Evolutionary conservation across 306 rosid genomes (phyloP), one percentile per base, ranked within the genome.

Genomic region (Corylus heterophylla): DNA sequence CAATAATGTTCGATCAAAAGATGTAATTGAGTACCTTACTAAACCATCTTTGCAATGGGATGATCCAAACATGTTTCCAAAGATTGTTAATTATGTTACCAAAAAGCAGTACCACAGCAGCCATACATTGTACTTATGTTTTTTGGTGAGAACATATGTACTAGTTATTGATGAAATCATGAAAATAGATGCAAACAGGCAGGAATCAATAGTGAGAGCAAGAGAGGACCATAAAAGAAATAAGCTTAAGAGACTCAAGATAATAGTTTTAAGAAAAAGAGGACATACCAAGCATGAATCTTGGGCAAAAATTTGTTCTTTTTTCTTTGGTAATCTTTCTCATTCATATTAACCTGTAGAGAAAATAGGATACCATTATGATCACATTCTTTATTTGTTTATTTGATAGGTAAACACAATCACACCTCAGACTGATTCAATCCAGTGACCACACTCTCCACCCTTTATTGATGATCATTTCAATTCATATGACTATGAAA

Each of bases 301-400:
- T 96, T 96, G 18, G 99, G 96, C 79, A 96, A 88, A 84, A 96
- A 96, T 84, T 96, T 96, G 74, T 96, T 96, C 91, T 96, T 96
- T 83, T 93, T 96, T 81, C 99, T 91, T 85, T 91, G 97, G 82
- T 93, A 96, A 86, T 96, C 99, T 83, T 76, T 96, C 92, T 96
- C 99, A 31, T 90, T 96, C 99, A 96, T 93, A 83, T 96, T 96
- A 76, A 96, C 96, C 99, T 96, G 94, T 17, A 71, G 45, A 86
- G 75, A 80, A 76, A 80, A 83, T 69, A 78, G 73, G 55, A 67
- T 51, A 85, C 63, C 35, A 20, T 42, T 48, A 69, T 1, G 29
- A 45, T 54, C 10, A 62, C 63, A 76, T 39, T 29, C 12, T 37
- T 35, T 42, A 13, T 31, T 35, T 9, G 42, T 31, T 31, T 14